A percentile compares a stretch with the other conserved stretches of the same genome.
Evolutionary conservation across 2,329 filamentous ascomycete species (phyloP).

Genomic region (Ceratocystis harringtonii): DNA sequence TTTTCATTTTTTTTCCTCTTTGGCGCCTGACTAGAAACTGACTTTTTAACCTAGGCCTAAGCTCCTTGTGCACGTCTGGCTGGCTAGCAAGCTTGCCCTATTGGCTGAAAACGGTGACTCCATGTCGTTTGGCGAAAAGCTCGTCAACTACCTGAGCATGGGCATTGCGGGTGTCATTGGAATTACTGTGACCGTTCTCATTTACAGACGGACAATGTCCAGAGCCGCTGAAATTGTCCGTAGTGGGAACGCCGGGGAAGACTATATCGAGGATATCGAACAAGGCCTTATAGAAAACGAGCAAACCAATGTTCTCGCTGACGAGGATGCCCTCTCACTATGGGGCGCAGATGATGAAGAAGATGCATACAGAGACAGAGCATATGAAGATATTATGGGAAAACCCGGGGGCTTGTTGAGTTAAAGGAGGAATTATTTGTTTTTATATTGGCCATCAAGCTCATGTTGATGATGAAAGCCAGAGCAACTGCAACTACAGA

Average conservation of each 20-base stretch:
- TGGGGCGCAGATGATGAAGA: conserved; percentile 32
- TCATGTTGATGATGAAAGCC: neutral
- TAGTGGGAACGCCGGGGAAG: conserved; percentile 24
- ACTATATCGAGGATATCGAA: conserved; percentile 28
- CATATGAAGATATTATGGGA: conserved; percentile 16
- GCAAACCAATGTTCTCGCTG: conserved; percentile 41
- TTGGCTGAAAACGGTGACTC: conserved; percentile 71
- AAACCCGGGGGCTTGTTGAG: conserved; percentile 15
- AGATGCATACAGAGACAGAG: conserved; percentile 16
- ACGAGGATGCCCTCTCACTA: conserved; percentile 44
- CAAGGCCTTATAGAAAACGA: conserved; percentile 32
- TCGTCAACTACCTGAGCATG: conserved; percentile 74
- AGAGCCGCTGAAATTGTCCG: conserved; percentile 43
- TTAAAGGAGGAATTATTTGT: neutral
- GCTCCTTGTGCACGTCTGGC: conserved; percentile 80
- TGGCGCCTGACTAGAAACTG: neutral
- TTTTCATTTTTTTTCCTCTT: no score
- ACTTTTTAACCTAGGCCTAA: conserved; percentile 48
- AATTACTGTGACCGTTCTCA: conserved; percentile 61
- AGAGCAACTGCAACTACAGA: neutral
- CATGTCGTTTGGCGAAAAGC: conserved; percentile 66
- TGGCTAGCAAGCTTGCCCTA: conserved; percentile 66
- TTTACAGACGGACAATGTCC: conserved; percentile 60
- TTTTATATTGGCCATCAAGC: neutral
- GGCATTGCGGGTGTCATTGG: conserved; percentile 56